Evolutionary conservation across 129 eudicot genomes (phyloP).

Genomic region (Flaveria sonorensis): DNA sequence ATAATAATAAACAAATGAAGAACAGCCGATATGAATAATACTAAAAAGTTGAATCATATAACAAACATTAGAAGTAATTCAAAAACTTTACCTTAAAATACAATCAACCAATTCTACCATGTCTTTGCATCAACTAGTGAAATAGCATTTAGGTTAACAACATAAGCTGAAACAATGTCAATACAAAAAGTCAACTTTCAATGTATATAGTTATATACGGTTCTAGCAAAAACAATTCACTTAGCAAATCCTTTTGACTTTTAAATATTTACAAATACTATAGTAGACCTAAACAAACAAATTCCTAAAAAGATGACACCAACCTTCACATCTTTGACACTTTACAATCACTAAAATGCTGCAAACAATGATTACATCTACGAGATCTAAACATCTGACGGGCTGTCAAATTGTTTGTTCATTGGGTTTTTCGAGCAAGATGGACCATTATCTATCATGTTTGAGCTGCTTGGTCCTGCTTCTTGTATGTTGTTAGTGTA

Average conservation of each 20-base stretch:
- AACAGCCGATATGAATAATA: too few relatives aligned
- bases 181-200: conserved; percentile 5
- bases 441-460: conserved; percentile 24
- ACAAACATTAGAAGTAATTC: too few relatives aligned
- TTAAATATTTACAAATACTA: conserved; percentile 31
- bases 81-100: too few relatives aligned
- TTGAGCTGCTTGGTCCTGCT: conserved; percentile 33
- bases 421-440: conserved; percentile 30
- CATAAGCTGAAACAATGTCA: neutral
- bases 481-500: conserved; percentile 32
- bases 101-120: too few relatives aligned
- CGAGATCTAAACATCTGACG: conserved; percentile 37
- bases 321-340: conserved; percentile 25
- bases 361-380: conserved; percentile 22
- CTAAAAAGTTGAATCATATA: too few relatives aligned
- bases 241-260: conserved; percentile 20
- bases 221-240: conserved; percentile 24
- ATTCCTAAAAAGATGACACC: conserved; percentile 19
- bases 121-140: too few relatives aligned
- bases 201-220: conserved; percentile 22
- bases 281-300: conserved; percentile 21
- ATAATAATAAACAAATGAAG: too few relatives aligned
- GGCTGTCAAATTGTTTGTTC: conserved; percentile 51
- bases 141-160: neutral
- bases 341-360: conserved; percentile 17